A percentile compares a stretch with the other conserved stretches of the same genome.
Evolutionary conservation across 208 protist genomes (phyloP).

Genomic region (Jaenimonas drosophilae): DNA sequence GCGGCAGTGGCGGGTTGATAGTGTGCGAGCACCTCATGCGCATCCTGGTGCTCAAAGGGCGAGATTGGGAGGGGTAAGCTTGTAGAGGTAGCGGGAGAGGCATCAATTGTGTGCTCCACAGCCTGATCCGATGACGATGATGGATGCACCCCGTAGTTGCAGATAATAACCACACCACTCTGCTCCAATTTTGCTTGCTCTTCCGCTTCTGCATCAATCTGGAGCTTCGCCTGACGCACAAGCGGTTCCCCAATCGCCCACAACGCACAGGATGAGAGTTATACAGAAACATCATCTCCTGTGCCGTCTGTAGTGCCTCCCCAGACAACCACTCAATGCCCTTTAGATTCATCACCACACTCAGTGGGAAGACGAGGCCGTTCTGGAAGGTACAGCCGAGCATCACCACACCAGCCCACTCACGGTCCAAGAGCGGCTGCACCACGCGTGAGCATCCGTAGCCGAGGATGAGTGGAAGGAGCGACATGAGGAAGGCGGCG

Average conservation of each 20-base stretch:
- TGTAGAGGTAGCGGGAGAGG: too few species aligned
- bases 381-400: constrained; percentile 15
- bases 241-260: constrained; percentile 14
- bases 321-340: constrained; percentile 6
- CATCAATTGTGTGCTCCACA: too few species aligned
- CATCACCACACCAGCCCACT: constrained; percentile 6
- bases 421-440: not conserved
- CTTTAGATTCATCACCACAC: constrained; percentile 7
- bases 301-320: constrained; percentile 1
- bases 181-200: too few species aligned
- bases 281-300: constrained; percentile 14
- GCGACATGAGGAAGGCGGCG: constrained; percentile 5
- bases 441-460: not conserved
- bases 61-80: too few species aligned
- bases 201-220: too few species aligned
- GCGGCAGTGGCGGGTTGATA: too few species aligned
- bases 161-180: too few species aligned
- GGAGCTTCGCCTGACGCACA: too few species aligned
- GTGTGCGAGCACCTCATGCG: too few species aligned
- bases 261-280: constrained; percentile 8
- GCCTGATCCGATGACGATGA: too few species aligned
- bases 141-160: too few species aligned
- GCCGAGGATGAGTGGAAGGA: constrained; percentile 1
- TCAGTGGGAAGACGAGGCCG: constrained; percentile 9
- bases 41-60: too few species aligned